Evolutionary conservation across 345 rosid genomes (phyloP), one percentile per base, ranked within the genome.

Genomic region (Acer saccharum): DNA sequence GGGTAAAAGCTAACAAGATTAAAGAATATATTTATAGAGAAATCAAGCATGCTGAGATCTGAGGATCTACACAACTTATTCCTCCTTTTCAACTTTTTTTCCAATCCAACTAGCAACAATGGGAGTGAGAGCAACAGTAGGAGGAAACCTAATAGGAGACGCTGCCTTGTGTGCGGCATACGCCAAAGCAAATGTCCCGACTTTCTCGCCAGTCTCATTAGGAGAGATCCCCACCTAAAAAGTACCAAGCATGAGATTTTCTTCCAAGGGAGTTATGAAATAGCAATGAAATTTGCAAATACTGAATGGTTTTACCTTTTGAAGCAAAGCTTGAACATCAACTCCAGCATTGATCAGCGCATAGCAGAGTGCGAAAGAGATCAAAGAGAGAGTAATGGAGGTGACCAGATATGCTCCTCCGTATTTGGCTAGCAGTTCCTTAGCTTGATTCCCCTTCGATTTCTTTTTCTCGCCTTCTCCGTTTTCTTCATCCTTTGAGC

Each of bases 331-430:
- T 83, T 87, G 97, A 77, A 92, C 96, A 80, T 93, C 98, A 52
- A 95, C 63, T 71, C 97, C 96, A 10, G 93, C 88, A 71, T 68
- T 85, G 27, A 93, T 87, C 12, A 93, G 93, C 2, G 77, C 89
- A 68, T 90, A 95, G 72, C 97, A 90, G 13, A 90, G 92, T 2
- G 93, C 76, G 88, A 92, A 95, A 4, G 98, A 93, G 76, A 95
- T 87, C 81, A 92, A 74, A 4, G 99, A 93, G 65, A 95, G 97
- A 23, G 98, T 90, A 61, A 95, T 90, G 52, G 99, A 95, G 8
- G 98, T 95, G 43, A 96, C 98, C 7, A 95, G 86, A 77, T 95
- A 93, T 67, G 99, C 99, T 81, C 99, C 99, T 62, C 99, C 99
- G 69, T 95, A 91, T 78, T 92, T 93, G 0, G 92, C 84, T 11